Base-by-base conservation (phyloP, 371 early-diverging fungal species). In the Mortierella polycephala region DNA sequence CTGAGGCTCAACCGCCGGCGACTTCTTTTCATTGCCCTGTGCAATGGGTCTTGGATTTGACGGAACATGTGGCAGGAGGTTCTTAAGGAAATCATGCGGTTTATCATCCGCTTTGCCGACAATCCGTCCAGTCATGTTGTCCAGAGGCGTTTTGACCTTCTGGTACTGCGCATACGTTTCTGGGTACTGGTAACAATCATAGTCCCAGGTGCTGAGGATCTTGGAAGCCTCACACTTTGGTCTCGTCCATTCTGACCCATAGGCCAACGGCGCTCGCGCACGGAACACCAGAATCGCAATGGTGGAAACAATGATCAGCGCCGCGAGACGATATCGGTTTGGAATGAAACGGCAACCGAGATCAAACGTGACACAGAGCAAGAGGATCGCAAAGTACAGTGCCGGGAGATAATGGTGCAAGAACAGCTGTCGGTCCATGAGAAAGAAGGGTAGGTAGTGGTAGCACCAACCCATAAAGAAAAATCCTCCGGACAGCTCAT, bases 351-450 rank as follows among this genome's bases (percentile, higher is more conserved):
- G 84, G 3, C 93, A 87, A 18, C 91, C 76, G 58, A 94, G 85
- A 71, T 98, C 98, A 40, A 94, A 65, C 0, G 89, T 83, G 1
- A 89, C 86, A 57, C 92, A 87, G 44, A 92, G 82, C 2, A 91
- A 83, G 60, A 96, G 85, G 60, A 97, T 89, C 23, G 92, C 85
- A 75, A 95, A 90, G 70, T 95, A 95, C 12, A 97, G 87, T 0
- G 96, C 92, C 8, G 99, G 98, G 39, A 99, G 87, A 75, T 99
- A 99, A 83, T 99, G 99, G 82, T 99, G 99, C 53, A 98, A 83
- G 81, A 99, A 99, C n/a, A 98, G 85, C 81, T 95, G 95, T 23
- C 99, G 93, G 11, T 90, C 91, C 94, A 97, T 94, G 44, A 97
- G 75, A 85, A 96, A 96, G 85, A 98, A 99, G 7, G 99, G 98